Conservation (phyloP, 441 rosid species). For the Isatis lusitanica region DNA sequence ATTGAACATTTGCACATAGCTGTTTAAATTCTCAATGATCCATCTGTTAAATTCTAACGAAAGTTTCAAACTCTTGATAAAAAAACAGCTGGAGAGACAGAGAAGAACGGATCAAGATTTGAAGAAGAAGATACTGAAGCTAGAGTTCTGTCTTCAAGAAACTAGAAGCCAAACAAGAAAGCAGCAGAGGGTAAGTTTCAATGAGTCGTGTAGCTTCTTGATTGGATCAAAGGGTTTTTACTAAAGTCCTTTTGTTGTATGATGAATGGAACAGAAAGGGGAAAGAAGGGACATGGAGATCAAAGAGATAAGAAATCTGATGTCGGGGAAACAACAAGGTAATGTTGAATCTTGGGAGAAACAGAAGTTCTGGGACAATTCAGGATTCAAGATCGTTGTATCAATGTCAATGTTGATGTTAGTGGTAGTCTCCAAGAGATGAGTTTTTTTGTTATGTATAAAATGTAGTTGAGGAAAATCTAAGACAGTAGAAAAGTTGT, state of each 20-base stretch:
- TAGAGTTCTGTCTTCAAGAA: slow-evolving; percentile 95
- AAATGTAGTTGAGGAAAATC: slow-evolving; percentile 6
- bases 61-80: neutral
- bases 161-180: slow-evolving; percentile 83
- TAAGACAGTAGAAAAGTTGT: neutral
- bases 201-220: neutral
- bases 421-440: slow-evolving; percentile 77
- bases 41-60: neutral
- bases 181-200: slow-evolving; percentile 68
- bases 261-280: slow-evolving; percentile 58
- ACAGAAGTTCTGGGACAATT: slow-evolving; percentile 80
- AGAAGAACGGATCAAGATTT: slow-evolving; percentile 83
- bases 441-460: slow-evolving; percentile 10
- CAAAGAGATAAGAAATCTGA: slow-evolving; percentile 65
- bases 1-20: no score
- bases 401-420: slow-evolving; percentile 92
- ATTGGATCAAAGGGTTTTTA: neutral
- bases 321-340: slow-evolving; percentile 51
- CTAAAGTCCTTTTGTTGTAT: neutral
- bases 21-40: no score
- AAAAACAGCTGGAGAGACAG: slow-evolving; percentile 78
- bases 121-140: slow-evolving; percentile 80
- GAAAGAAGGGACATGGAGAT: slow-evolving; percentile 83
- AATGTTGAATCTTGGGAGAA: slow-evolving; percentile 40
- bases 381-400: slow-evolving; percentile 76